Evolutionary conservation across 768 basidiomycete genomes (phyloP).

Genomic region (Rhodosporidiobolus odoratus): DNA sequence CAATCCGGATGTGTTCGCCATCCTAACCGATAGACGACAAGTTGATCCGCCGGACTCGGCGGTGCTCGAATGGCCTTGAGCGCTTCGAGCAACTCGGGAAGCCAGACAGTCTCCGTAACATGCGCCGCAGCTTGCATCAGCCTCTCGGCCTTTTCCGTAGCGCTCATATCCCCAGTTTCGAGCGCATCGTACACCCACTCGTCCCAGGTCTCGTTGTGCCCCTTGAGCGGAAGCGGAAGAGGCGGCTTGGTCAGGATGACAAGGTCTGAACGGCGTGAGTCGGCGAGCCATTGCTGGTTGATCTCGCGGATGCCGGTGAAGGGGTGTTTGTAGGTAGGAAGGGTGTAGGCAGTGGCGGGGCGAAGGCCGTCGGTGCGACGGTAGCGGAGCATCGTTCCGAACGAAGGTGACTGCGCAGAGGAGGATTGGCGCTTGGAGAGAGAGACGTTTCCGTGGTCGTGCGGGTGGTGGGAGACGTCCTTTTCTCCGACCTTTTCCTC

Average conservation of each 20-base stretch:
- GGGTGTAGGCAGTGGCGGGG: conserved; percentile 13
- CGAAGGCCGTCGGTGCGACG: conserved; percentile 40
- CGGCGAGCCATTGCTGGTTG: conserved; percentile 40
- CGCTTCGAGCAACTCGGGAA: conserved; percentile 40
- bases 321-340: conserved; percentile 32
- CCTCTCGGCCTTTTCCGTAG: not conserved
- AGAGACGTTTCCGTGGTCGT: not conserved
- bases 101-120: conserved; percentile 36
- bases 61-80: conserved; percentile 16
- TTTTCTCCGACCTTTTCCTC: not conserved
- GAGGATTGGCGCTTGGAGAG: not conserved
- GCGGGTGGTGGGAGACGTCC: not conserved
- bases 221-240: conserved; percentile 23
- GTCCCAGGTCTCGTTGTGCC: conserved; percentile 7
- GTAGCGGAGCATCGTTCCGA: conserved; percentile 40
- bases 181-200: conserved; percentile 14
- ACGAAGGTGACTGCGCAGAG: conserved; percentile 22
- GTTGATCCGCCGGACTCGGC: conserved; percentile 18
- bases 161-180: not conserved
- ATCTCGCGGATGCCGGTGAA: conserved; percentile 35
- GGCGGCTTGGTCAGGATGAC: conserved; percentile 40
- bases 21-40: conserved; percentile 38
- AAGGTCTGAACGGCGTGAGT: conserved; percentile 34
- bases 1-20: conserved; percentile 37
- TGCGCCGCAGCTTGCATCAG: conserved; percentile 24